Evolutionary conservation across 225 moss, liverwort and hornwort species (phyloP), one percentile per base, ranked within the genome.

Genomic region (Polytrichum formosum): DNA sequence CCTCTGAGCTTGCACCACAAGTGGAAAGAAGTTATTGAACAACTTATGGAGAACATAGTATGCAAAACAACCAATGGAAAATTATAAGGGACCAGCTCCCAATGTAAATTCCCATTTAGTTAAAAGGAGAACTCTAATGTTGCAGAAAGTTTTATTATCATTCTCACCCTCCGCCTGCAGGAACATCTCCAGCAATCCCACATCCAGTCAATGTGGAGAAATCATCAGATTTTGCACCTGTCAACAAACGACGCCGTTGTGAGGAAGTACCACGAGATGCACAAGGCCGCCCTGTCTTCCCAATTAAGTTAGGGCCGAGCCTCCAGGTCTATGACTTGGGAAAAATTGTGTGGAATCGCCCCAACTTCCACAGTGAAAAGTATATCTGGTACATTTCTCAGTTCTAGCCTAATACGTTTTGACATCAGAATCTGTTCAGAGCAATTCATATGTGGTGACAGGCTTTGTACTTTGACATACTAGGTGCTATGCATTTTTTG

Each of bases 191-290:
- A 55, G 56, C 58, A 35, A 33, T 69, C 35, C 66, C 84, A 26
- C 79, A 91, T 67, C 83, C 85, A 69, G 76, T 81, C 53, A 83
- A 80, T 68, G 72, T 79, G 59, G 94, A 94, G 68, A 94, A 89
- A 79, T 77, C 84, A 63, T 26, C 79, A 26, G 94, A 94, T 61
- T 85, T 85, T 78, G 85, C 88, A 76, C 91, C 91, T 78, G 88
- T 94, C 25, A 94, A 94, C 80, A 94, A 94, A 69, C 84, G 91
- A 59, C 88, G 91, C 54, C 83, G 94, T 74, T 94, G 94, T 78
- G 94, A 94, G 83, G 94, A 94, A 84, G 94, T 94, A 37, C 94
- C 91, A 62, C 94, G 94, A 65, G 94, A 94, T 76, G 58, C 83
- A 46, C 81, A 90, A 77, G 91, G 94, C 35, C 83, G 77, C 53